Conservation (phyloP, 257 asterid species). For the Gentiana straminea region DNA sequence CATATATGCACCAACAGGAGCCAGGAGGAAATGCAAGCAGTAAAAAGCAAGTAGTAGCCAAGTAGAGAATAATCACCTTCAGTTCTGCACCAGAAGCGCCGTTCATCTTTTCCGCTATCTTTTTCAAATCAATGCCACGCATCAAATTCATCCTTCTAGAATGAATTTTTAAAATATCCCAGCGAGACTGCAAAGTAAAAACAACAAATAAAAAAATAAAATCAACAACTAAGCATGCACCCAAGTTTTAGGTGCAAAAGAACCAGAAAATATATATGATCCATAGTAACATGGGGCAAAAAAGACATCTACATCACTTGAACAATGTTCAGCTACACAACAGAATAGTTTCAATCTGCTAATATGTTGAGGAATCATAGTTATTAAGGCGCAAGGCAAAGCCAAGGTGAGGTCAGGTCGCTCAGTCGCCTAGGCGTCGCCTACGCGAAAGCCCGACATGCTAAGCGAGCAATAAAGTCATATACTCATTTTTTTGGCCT, state of each 20-base stretch:
- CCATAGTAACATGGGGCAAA: not conserved
- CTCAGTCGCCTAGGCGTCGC: no score
- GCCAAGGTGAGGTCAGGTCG: no score
- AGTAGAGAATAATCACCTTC: conserved; percentile 31
- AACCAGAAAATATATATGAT: not conserved
- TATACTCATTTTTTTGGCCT: no score
- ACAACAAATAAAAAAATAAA: not conserved
- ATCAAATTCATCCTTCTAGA: conserved; percentile 83
- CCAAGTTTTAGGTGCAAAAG: not conserved
- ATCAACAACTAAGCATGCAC: not conserved
- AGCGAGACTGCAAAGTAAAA: conserved; percentile 49
- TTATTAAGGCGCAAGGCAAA: no score
- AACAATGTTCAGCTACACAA: not conserved
- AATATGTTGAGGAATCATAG: no score
- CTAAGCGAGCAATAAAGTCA: no score
- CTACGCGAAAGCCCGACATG: no score
- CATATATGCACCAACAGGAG: no score
- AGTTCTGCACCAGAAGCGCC: conserved; percentile 97
- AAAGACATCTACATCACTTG: not conserved
- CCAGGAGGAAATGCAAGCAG: no score
- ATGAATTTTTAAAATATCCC: conserved; percentile 78
- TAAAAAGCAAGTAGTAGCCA: no score
- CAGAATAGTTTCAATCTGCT: no score
- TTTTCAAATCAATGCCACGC: conserved; percentile 87
- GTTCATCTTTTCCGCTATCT: conserved; percentile 83